Conservation (phyloP, 805 yeast species). For the Kuraishia floccosa region DNA sequence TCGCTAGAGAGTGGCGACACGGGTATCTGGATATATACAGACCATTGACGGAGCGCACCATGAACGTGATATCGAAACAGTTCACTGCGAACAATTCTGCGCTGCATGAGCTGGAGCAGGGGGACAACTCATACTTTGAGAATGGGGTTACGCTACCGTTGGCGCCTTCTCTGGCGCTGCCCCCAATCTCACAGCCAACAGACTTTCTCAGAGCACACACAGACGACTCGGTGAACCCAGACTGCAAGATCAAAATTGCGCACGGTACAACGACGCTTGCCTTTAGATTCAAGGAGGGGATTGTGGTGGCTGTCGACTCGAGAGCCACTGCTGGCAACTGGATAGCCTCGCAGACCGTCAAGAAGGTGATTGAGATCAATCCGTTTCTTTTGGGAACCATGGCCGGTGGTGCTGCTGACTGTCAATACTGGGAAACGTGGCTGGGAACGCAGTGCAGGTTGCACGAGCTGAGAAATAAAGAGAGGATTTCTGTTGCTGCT, state of each 20-base stretch:
- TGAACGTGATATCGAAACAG: constrained; percentile 16
- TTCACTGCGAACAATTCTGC: constrained; percentile 9
- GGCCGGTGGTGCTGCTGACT: constrained; percentile 99
- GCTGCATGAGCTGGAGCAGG: constrained; percentile 11
- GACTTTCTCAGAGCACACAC: constrained; percentile 96
- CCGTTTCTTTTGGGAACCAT: constrained; percentile 91
- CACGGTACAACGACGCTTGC: constrained; percentile 99
- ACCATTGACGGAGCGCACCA: constrained; percentile 4
- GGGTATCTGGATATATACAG: too few species aligned
- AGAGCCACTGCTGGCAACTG: constrained; percentile 97
- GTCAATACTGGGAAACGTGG: constrained; percentile 99
- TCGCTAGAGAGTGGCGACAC: too few species aligned
- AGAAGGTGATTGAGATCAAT: constrained; percentile 93
- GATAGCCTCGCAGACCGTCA: constrained; percentile 97
- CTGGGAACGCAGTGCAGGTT: constrained; percentile 92
- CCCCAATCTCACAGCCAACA: constrained; percentile 82
- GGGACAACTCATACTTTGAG: constrained; percentile 5
- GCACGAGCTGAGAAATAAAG: constrained; percentile 90
- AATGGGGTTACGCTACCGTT: constrained; percentile 18
- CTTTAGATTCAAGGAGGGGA: constrained; percentile 92
- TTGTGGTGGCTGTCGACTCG: constrained; percentile 93
- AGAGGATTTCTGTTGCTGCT: constrained; percentile 91
- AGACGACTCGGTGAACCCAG: constrained; percentile 87
- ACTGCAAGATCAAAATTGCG: constrained; percentile 90
- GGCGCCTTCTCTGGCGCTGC: constrained; percentile 59